Evolutionary conservation across 164 flowering plant genomes (phyloP).

Genomic region (Amborella trichopoda): DNA sequence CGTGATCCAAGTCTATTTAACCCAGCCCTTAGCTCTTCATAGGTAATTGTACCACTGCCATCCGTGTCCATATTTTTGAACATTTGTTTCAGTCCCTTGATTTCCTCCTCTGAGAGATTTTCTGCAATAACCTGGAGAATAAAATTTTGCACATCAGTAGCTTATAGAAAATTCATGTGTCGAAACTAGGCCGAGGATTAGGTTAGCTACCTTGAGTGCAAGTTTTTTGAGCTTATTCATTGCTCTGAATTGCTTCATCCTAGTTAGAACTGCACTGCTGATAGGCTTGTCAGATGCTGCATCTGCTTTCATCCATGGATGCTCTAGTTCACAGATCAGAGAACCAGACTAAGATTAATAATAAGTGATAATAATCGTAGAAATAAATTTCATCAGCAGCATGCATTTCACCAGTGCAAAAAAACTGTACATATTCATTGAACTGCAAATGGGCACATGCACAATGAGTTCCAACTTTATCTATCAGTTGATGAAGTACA

Average conservation of each 20-base stretch:
- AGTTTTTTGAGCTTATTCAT: conserved; percentile 93
- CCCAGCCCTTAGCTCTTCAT: conserved; percentile 72
- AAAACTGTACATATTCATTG: not conserved
- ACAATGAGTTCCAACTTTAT: not conserved
- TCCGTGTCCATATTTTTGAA: conserved; percentile 94
- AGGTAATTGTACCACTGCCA: conserved; percentile 71
- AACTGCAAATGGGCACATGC: not conserved
- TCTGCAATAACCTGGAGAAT: conserved; percentile 96
- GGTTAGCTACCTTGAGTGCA: conserved; percentile 88
- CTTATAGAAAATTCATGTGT: no score
- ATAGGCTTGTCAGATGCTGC: conserved; percentile 70
- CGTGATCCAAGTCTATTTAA: conserved; percentile 78
- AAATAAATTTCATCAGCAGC: not conserved
- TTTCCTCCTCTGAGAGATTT: conserved; percentile 70
- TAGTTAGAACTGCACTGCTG: conserved; percentile 67
- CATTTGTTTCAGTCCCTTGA: conserved; percentile 77
- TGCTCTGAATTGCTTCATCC: conserved; percentile 90
- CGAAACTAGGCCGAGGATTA: no score
- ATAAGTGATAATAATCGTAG: not conserved
- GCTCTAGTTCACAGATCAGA: conserved; percentile 37
- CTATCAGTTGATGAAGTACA: not conserved
- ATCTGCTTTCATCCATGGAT: conserved; percentile 67
- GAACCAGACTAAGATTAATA: not conserved
- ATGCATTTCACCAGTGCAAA: no score
- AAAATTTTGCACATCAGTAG: no score